Percentiles rank a stretch among this genome's conserved stretches.
phyloP scores from a whole-genome alignment of 2,329 filamentous ascomycete genomes.

The Hymenoscyphus repandus region DNA sequence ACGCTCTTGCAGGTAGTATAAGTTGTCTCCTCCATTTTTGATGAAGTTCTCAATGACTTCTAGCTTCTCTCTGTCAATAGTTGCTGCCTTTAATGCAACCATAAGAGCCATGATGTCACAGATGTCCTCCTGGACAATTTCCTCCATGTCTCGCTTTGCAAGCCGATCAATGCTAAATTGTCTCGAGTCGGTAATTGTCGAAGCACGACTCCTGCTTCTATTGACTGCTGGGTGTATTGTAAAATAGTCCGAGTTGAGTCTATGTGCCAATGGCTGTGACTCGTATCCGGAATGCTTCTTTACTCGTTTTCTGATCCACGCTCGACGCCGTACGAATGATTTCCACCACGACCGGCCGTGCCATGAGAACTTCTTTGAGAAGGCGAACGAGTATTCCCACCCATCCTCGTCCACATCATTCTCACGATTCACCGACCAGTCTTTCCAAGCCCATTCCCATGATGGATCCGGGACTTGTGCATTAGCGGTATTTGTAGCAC shows the following conservation, averaged over 20 bases:
- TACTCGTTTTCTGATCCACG: conserved; percentile 79
- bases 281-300: conserved; percentile 48
- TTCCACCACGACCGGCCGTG: conserved; percentile 90
- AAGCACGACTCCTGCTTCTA: conserved; percentile 36
- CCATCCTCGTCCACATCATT: conserved; percentile 81
- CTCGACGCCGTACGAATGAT: conserved; percentile 83
- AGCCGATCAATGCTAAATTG: conserved; percentile 29
- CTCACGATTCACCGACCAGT: conserved; percentile 65
- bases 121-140: conserved; percentile 51
- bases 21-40: conserved; percentile 67
- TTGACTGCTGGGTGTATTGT: conserved; percentile 56
- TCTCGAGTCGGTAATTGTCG: conserved; percentile 16
- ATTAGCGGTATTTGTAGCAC: conserved; percentile 67
- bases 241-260: conserved; percentile 75
- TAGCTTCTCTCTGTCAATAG: conserved; percentile 88
- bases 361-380: conserved; percentile 71
- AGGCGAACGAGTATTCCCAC: conserved; percentile 95
- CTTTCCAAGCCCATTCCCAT: conserved; percentile 81
- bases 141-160: conserved; percentile 29
- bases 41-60: conserved; percentile 79
- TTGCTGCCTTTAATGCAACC: conserved; percentile 58
- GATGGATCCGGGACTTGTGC: conserved; percentile 91
- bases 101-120: conserved; percentile 57
- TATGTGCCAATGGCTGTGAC: conserved; percentile 47
- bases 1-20: conserved; percentile 64